phyloP scores from a whole-genome alignment of 1,284 basidiomycete genomes.

The Neolentinus lepideus region DNA sequence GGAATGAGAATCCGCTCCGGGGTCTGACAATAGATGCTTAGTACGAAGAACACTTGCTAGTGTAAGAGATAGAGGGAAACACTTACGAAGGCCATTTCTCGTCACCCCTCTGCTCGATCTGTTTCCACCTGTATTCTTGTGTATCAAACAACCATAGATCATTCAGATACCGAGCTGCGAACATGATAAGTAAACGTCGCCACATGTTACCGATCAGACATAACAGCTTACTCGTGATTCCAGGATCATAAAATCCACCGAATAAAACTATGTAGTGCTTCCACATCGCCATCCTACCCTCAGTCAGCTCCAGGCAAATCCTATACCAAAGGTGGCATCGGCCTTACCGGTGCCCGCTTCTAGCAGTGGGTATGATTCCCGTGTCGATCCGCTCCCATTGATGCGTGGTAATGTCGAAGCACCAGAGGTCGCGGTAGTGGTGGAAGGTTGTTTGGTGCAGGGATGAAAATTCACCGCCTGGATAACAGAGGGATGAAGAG shows the following conservation, averaged over 20 bases:
- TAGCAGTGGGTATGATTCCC: conserved; percentile 73
- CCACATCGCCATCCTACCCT: conserved; percentile 84
- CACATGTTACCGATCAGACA: neutral
- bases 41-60: neutral
- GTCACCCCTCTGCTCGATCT: conserved; percentile 66
- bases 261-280: conserved; percentile 85
- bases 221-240: conserved; percentile 51
- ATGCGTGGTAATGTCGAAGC: conserved; percentile 69
- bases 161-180: conserved; percentile 72
- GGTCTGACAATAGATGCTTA: conserved; percentile 38
- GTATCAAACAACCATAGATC: conserved; percentile 90
- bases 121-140: conserved; percentile 83
- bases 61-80: neutral
- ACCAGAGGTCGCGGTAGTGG: conserved; percentile 87
- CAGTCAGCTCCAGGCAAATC: neutral
- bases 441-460: conserved; percentile 85
- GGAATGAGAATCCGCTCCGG: conserved; percentile 83
- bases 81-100: conserved; percentile 68
- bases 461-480: conserved; percentile 83
- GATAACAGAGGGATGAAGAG: neutral
- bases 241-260: conserved; percentile 84
- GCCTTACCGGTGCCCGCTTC: conserved; percentile 78
- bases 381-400: conserved; percentile 88
- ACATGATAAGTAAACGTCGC: neutral
- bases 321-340: neutral